Conservation (phyloP, 2,329 filamentous ascomycete genomes). For the Ilyonectria destructans region DNA sequence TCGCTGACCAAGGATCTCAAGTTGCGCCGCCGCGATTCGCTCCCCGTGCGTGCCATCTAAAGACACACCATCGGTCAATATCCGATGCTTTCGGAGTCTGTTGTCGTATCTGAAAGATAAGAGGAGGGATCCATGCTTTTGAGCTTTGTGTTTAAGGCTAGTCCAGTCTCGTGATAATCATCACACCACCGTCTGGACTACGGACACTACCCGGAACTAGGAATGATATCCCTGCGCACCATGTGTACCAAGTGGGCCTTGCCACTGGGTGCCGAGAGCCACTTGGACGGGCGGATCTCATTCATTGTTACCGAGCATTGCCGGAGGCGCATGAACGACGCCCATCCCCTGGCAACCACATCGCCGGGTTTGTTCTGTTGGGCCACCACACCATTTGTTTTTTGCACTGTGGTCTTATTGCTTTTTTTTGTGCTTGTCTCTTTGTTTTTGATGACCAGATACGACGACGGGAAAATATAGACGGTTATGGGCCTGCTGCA, state of each 20-base stretch:
- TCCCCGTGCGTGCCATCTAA: conserved; percentile 54
- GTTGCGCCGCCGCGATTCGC: conserved; percentile 47
- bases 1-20: conserved; percentile 52
- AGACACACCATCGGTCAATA: neutral
- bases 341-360: conserved; percentile 36
- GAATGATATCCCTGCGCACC: conserved; percentile 33
- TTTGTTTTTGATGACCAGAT: conserved; percentile 18
- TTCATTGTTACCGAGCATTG: conserved; percentile 45
- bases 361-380: conserved; percentile 14
- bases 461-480: conserved; percentile 27
- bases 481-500: conserved; percentile 32
- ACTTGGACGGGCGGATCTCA: conserved; percentile 37
- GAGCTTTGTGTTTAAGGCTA: conserved; percentile 4
- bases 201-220: conserved; percentile 20
- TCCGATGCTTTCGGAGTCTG: conserved; percentile 13
- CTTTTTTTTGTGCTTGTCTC: conserved; percentile 14
- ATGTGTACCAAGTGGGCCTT: conserved; percentile 43
- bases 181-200: conserved; percentile 26
- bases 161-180: conserved; percentile 18
- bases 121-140: conserved; percentile 20
- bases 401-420: conserved; percentile 7
- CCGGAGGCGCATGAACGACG: conserved; percentile 44
- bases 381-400: conserved; percentile 14
- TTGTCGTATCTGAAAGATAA: conserved; percentile 27
- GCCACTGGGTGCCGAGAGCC: conserved; percentile 32